These are phyloP conservation scores for Metschnikowia chrysomelidarum DNA, from an alignment of 805 yeast species.

Conservation along the genomic window DNA sequence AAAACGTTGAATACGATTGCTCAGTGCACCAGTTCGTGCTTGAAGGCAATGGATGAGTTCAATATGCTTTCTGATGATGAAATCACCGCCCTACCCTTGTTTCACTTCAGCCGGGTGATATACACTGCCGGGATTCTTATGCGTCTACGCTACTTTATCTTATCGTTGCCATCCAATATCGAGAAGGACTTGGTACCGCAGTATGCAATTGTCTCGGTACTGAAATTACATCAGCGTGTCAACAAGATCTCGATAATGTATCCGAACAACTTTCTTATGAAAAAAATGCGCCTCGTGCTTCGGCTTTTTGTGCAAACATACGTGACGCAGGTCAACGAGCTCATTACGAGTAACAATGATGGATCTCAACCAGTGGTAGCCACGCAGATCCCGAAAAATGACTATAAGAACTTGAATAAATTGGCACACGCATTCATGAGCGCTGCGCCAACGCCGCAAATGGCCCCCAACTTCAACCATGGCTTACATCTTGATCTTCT, in stretches of 20 bases:
- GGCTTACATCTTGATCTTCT: slow-evolving; percentile 19
- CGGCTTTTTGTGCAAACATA: slow-evolving; percentile 62
- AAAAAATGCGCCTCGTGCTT: slow-evolving; percentile 54
- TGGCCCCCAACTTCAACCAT: slow-evolving; percentile 2
- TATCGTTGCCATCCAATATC: slow-evolving; percentile 48
- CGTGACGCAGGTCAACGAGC: slow-evolving; percentile 48
- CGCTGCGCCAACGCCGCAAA: slow-evolving; percentile 3
- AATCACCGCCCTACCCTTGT: slow-evolving; percentile 57
- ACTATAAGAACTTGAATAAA: slow-evolving; percentile 21
- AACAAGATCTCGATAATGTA: slow-evolving; percentile 27
- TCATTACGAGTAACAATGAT: slow-evolving; percentile 26
- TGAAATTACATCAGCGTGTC: slow-evolving; percentile 26
- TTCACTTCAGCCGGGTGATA: slow-evolving; percentile 55
- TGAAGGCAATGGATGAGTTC: slow-evolving; percentile 49
- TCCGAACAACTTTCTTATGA: slow-evolving; percentile 47
- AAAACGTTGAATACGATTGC: slow-evolving; percentile 44
- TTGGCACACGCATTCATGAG: slow-evolving; percentile 11
- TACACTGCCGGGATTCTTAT: slow-evolving; percentile 65
- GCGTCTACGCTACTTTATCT: slow-evolving; percentile 52
- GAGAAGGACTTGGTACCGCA: slow-evolving; percentile 49
- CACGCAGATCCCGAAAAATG: slow-evolving; percentile 15
- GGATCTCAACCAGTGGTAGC: slow-evolving; percentile 13
- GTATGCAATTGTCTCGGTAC: slow-evolving; percentile 37
- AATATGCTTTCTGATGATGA: slow-evolving; percentile 42
- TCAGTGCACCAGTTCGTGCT: slow-evolving; percentile 53